phyloP scores from a whole-genome alignment of 306 rosid genomes.

The Sphenostylis stenocarpa region DNA sequence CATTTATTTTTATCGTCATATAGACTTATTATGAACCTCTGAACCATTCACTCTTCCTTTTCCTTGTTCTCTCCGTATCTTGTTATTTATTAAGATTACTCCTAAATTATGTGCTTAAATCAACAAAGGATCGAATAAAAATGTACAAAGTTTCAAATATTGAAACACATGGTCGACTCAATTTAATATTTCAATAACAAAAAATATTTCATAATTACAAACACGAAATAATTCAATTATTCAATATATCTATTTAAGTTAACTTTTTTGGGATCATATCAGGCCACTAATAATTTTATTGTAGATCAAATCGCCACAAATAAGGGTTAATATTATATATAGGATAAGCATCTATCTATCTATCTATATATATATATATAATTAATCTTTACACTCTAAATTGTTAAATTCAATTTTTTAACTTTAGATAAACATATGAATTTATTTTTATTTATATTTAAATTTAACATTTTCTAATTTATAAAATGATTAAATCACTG shows the following conservation, averaged over 20 bases:
- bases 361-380: too few relatives aligned
- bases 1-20: constrained; percentile 40
- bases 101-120: not conserved
- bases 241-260: not conserved
- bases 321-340: too few relatives aligned
- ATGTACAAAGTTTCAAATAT: too few relatives aligned
- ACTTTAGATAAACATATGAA: too few relatives aligned
- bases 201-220: not conserved
- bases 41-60: not conserved
- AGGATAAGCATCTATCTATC: too few relatives aligned
- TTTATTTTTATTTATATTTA: too few relatives aligned
- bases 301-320: not conserved
- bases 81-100: not conserved
- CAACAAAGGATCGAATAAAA: not conserved
- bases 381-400: too few relatives aligned
- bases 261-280: not conserved
- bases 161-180: not conserved
- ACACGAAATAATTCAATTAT: not conserved
- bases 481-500: too few relatives aligned
- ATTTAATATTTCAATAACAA: not conserved
- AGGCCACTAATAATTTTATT: not conserved
- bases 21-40: constrained; percentile 5
- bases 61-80: not conserved
- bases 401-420: too few relatives aligned
- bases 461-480: too few relatives aligned